phyloP scores from a whole-genome alignment of 352 stramenopile genomes.

The Globisporangium canariense region DNA sequence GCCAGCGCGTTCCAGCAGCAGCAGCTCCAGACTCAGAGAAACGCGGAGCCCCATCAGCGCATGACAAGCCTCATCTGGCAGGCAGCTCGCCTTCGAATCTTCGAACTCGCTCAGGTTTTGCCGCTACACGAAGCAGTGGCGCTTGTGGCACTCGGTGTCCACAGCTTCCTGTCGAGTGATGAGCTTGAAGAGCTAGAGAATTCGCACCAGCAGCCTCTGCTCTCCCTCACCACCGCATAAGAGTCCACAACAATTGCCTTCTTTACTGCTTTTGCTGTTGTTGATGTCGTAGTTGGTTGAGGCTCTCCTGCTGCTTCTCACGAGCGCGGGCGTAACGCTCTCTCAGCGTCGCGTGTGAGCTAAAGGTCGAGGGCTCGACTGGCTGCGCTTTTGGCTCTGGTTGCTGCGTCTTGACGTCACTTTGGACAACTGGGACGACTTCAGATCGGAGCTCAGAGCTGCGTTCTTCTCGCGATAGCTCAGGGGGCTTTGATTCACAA shows the following conservation, averaged over 20 bases:
- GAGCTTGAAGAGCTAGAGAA: background rate
- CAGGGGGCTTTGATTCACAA: background rate
- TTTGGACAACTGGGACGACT: background rate
- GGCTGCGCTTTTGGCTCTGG: background rate
- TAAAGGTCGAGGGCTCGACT: background rate
- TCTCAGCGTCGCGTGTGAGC: slow-evolving; percentile 17
- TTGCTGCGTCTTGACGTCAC: background rate
- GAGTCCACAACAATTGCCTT: background rate
- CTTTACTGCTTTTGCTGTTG: background rate
- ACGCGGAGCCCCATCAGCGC: too few relatives aligned
- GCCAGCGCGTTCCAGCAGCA: slow-evolving; percentile 37
- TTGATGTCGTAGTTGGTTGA: slow-evolving; percentile 9
- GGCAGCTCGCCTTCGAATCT: slow-evolving; percentile 36
- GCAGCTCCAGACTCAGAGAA: background rate
- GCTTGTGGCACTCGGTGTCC: slow-evolving; percentile 12
- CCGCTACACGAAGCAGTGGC: slow-evolving; percentile 19
- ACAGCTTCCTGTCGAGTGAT: background rate
- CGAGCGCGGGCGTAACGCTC: slow-evolving; percentile 16
- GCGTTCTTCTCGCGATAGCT: background rate
- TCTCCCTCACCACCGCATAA: slow-evolving; percentile 3
- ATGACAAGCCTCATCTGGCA: slow-evolving; percentile 36
- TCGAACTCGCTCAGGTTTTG: slow-evolving; percentile 28
- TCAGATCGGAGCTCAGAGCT: background rate
- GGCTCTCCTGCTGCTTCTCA: slow-evolving; percentile 18
- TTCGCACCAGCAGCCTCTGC: background rate